A percentile compares a stretch with the other conserved stretches of the same genome.
phyloP scores from a whole-genome alignment of 2,329 filamentous ascomycete genomes.

The Aspergillaceae sp. region DNA sequence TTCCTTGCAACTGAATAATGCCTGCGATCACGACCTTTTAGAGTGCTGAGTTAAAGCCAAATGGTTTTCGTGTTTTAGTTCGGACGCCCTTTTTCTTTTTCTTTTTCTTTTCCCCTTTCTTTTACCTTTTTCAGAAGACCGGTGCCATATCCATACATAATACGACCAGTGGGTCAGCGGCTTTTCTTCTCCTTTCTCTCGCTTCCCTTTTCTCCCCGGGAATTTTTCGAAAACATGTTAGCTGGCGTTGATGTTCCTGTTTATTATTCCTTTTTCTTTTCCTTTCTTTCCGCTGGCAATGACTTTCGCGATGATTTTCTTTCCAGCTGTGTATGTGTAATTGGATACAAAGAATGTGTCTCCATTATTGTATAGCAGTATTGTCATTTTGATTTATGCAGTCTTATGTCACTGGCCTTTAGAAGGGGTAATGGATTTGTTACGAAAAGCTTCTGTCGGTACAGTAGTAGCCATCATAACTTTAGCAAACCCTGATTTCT shows the following conservation, averaged over 20 bases:
- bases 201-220: too few relatives aligned
- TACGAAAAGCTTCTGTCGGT: too few relatives aligned
- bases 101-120: too few relatives aligned
- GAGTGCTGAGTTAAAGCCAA: too few relatives aligned
- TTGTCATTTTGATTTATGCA: background rate
- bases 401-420: background rate
- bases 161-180: background rate
- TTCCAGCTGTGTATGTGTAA: background rate
- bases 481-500: too few relatives aligned
- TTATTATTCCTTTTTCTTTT: background rate
- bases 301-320: background rate
- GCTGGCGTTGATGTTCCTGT: background rate
- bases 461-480: too few relatives aligned
- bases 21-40: background rate
- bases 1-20: background rate
- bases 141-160: background rate
- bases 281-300: conserved; percentile 1
- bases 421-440: too few relatives aligned
- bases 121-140: background rate
- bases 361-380: background rate
- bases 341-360: background rate
- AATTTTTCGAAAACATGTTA: too few relatives aligned
- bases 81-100: too few relatives aligned
- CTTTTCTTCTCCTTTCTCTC: background rate
- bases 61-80: too few relatives aligned